These are phyloP conservation scores for Dunaliella sp. DNA, from an alignment of 139 green algal genomes.

Conservation along the genomic window DNA sequence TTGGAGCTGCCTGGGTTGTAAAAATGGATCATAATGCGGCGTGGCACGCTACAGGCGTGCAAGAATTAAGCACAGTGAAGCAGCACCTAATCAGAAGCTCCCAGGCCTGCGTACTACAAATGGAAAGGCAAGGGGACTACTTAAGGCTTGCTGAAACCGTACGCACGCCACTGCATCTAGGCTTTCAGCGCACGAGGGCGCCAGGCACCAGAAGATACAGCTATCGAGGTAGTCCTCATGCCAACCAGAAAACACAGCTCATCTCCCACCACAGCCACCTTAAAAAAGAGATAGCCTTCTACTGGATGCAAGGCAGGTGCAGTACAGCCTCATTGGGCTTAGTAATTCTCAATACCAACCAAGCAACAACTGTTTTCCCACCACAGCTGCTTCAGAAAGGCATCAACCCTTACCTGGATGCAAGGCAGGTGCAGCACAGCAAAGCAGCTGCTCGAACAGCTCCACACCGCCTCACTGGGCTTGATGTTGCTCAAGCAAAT, in stretches of 20 bases:
- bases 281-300: too few relatives aligned
- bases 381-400: too few relatives aligned
- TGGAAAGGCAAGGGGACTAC: too few relatives aligned
- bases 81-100: not conserved
- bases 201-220: too few relatives aligned
- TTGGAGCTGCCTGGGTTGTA: not conserved
- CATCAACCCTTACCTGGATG: constrained; percentile 64
- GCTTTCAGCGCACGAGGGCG: too few relatives aligned
- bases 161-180: too few relatives aligned
- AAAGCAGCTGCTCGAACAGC: constrained; percentile 61
- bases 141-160: too few relatives aligned
- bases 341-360: constrained; percentile 51
- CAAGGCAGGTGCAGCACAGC: constrained; percentile 70
- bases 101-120: not conserved
- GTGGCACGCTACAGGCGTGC: not conserved
- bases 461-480: constrained; percentile 61
- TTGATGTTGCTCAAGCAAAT: constrained; percentile 62
- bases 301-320: constrained; percentile 75
- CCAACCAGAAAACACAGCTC: too few relatives aligned
- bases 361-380: too few relatives aligned
- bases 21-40: not conserved
- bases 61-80: not conserved
- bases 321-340: constrained; percentile 53
- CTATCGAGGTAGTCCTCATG: too few relatives aligned
- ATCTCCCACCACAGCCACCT: too few relatives aligned